These are phyloP conservation scores for Saturnispora diversa DNA, from an alignment of 805 yeast species.

Conservation along the genomic window DNA sequence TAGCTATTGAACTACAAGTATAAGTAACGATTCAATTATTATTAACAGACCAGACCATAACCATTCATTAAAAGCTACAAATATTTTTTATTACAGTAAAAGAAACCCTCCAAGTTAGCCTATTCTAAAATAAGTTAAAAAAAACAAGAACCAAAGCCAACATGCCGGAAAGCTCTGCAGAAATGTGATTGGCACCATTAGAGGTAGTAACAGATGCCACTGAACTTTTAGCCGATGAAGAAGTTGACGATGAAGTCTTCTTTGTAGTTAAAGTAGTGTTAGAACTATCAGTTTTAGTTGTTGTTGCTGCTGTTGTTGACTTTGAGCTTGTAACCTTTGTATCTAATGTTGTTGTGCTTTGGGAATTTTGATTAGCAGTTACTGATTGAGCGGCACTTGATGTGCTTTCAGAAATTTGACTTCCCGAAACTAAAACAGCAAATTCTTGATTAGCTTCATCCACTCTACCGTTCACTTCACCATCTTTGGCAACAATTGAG, in stretches of 20 bases:
- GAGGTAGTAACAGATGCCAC: neutral
- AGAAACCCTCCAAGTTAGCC: neutral
- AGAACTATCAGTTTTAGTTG: no score
- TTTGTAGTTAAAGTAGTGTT: constrained; percentile 1
- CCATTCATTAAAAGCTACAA: no score
- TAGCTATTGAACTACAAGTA: neutral
- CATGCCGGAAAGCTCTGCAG: neutral
- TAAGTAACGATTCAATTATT: no score
- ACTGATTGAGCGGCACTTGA: no score
- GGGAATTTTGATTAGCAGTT: no score
- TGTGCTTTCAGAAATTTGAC: neutral
- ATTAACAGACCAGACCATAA: no score
- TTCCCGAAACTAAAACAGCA: constrained; percentile 30
- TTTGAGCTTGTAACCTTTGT: no score
- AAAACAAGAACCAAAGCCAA: neutral
- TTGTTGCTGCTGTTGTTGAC: no score
- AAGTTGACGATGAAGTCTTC: constrained; percentile 7
- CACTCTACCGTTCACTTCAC: constrained; percentile 54
- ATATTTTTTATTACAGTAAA: no score
- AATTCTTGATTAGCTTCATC: constrained; percentile 39
- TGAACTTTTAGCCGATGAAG: neutral
- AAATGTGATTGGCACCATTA: neutral
- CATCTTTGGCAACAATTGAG: constrained; percentile 50
- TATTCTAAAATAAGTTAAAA: neutral
- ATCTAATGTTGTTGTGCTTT: no score